Evolutionary conservation across 2,329 filamentous ascomycete species (phyloP), one percentile per base, ranked within the genome.

Genomic region (Fusarium zealandicum): DNA sequence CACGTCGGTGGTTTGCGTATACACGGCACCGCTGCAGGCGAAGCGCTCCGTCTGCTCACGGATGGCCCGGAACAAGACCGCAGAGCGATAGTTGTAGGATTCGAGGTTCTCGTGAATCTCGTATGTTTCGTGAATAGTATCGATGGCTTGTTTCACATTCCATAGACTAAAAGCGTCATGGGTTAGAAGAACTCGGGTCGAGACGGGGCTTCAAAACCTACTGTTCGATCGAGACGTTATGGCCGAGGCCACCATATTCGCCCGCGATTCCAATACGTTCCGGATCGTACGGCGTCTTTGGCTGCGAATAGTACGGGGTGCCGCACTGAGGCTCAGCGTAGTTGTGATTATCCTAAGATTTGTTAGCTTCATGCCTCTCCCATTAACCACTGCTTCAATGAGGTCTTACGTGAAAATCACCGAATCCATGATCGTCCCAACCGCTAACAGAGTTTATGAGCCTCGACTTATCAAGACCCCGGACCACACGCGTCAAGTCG

Each of bases 1-100:
- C 0, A 90, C 88, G 63, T 90, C 88, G 0, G 85, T 89, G 0
- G 87, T 90, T 75, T 90, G 88, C 1, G 88, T 90, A 81, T 86
- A 90, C 0, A 90, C 81, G 10, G 82, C 88, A 0, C 83, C 88
- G 28, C 82, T 88, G 72, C 88, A 90, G 0, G 83, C 78, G 50
- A 79, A 90, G 10, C 72, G 72, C 52, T 83, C 77, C 27, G 89
- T 82, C 65, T 88, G 79, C 48, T 87, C 82, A 31, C 80, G 79
- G 4, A 89, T 77, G 63, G 89, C 86, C 3, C 78, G 76, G 18
- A 88, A 80, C 1, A 90, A 76, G 13, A 80, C 63, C 35, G 86
- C 80, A 1, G 82, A 80, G 42, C 88, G 84, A 68, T 87, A 87
- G 71, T 90, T 90, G 81, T 87, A 90, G 0, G 80, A 76, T 0